Conservation (phyloP, 2,329 filamentous ascomycete genomes). For the Diplocarpon mali region DNA sequence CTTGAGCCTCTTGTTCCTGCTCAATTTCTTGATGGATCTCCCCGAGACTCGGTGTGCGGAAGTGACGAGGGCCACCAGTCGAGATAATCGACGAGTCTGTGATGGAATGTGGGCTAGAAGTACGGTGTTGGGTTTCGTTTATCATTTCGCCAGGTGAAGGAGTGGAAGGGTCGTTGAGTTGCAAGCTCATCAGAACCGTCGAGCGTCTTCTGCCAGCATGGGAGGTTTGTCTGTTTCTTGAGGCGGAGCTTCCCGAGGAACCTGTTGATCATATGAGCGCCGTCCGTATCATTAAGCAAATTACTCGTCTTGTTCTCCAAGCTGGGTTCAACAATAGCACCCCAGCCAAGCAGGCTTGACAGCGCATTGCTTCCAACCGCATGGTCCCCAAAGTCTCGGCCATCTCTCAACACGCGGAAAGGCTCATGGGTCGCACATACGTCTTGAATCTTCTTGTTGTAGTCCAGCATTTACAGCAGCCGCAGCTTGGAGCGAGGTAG, state of each 20-base stretch:
- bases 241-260: slow-evolving; percentile 40
- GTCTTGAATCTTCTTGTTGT: slow-evolving; percentile 49
- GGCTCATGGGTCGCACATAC: slow-evolving; percentile 30
- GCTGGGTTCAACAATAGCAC: no score
- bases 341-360: no score
- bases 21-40: slow-evolving; percentile 72
- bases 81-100: slow-evolving; percentile 35
- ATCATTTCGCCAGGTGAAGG: slow-evolving; percentile 60
- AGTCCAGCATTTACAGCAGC: slow-evolving; percentile 70
- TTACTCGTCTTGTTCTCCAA: no score
- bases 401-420: background rate
- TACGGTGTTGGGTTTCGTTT: slow-evolving; percentile 33
- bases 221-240: slow-evolving; percentile 35
- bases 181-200: slow-evolving; percentile 60
- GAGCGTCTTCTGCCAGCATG: slow-evolving; percentile 50
- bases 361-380: background rate
- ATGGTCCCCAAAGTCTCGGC: background rate
- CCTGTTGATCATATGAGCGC: slow-evolving; percentile 11
- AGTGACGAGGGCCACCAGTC: slow-evolving; percentile 46
- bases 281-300: background rate
- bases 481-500: slow-evolving; percentile 63
- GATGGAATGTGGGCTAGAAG: slow-evolving; percentile 36
- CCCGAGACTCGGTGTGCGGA: slow-evolving; percentile 58
- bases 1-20: slow-evolving; percentile 68
- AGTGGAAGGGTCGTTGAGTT: slow-evolving; percentile 58